These are phyloP conservation scores for Hypomyces rosellus DNA, from an alignment of 2,329 filamentous ascomycete species.

Conservation along the genomic window DNA sequence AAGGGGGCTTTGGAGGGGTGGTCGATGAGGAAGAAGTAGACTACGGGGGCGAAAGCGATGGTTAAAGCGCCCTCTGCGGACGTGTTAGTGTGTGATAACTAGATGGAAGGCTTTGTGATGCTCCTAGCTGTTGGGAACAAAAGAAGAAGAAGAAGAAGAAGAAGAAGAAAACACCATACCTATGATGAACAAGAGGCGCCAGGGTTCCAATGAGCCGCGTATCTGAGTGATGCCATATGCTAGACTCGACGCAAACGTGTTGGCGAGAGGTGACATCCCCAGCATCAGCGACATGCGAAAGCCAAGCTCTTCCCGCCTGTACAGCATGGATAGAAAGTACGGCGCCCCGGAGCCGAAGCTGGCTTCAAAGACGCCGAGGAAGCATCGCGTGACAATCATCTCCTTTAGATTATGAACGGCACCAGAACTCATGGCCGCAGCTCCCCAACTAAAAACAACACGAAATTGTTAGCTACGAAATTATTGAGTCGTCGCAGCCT, in stretches of 20 bases:
- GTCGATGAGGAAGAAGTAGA: constrained; percentile 50
- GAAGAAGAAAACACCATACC: constrained; percentile 25
- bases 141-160: too few species aligned
- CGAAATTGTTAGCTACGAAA: neutral
- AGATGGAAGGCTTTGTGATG: neutral
- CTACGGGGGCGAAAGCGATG: constrained; percentile 45
- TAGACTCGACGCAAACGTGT: constrained; percentile 59
- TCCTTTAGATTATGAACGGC: neutral
- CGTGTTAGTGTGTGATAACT: neutral
- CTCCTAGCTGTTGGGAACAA: neutral
- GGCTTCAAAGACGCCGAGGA: constrained; percentile 37
- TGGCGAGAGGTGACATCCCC: constrained; percentile 60
- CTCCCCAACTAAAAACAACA: neutral
- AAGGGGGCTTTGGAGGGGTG: constrained; percentile 46
- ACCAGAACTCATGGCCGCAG: neutral
- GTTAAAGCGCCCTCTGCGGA: constrained; percentile 51
- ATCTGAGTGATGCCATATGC: constrained; percentile 60
- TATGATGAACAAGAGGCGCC: constrained; percentile 60
- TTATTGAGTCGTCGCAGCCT: too few species aligned
- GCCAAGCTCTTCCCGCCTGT: constrained; percentile 54
- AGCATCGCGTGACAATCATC: constrained; percentile 16
- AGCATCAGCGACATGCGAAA: constrained; percentile 66
- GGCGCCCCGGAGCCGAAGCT: constrained; percentile 36
- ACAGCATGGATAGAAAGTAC: constrained; percentile 41
- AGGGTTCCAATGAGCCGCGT: constrained; percentile 49